Percentiles rank a stretch among this genome's conserved stretches.
Evolutionary conservation across 2,329 filamentous ascomycete genomes (phyloP).

Genomic region (Fusarium annulatum): DNA sequence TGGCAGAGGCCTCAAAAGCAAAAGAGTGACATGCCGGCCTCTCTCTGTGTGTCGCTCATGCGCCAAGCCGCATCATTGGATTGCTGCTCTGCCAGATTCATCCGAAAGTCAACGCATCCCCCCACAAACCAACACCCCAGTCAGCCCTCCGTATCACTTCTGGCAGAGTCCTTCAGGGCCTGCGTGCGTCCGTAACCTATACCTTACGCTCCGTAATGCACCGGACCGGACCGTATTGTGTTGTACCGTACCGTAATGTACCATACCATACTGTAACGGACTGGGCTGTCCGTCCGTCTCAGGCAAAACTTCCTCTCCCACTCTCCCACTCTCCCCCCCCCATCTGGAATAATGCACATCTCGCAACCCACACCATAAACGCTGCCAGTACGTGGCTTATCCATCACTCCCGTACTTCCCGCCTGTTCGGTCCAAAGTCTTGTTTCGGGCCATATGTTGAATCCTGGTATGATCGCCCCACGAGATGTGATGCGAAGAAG

Average conservation of each 20-base stretch:
- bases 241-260: not conserved
- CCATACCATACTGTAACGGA: not conserved
- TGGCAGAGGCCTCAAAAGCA: constrained; percentile 15
- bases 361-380: constrained; percentile 18
- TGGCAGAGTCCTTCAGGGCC: not conserved
- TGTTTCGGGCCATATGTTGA: not conserved
- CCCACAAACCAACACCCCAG: constrained; percentile 9
- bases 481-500: constrained; percentile 3
- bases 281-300: not conserved
- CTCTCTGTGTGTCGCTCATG: constrained; percentile 26
- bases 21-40: not conserved
- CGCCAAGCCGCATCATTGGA: constrained; percentile 35
- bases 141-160: not conserved
- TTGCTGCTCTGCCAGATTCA: constrained; percentile 9
- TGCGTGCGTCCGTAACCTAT: not conserved
- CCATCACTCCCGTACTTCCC: not conserved
- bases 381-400: not conserved
- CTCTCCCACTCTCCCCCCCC: not conserved
- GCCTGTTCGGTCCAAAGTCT: not conserved
- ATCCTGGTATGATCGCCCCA: constrained; percentile 29
- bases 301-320: not conserved
- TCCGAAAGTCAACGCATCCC: constrained; percentile 1
- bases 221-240: not conserved
- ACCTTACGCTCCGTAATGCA: not conserved
- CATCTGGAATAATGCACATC: constrained; percentile 24